Conservation (phyloP, 2,329 filamentous ascomycete genomes). For the Tolypocladium inflatum region DNA sequence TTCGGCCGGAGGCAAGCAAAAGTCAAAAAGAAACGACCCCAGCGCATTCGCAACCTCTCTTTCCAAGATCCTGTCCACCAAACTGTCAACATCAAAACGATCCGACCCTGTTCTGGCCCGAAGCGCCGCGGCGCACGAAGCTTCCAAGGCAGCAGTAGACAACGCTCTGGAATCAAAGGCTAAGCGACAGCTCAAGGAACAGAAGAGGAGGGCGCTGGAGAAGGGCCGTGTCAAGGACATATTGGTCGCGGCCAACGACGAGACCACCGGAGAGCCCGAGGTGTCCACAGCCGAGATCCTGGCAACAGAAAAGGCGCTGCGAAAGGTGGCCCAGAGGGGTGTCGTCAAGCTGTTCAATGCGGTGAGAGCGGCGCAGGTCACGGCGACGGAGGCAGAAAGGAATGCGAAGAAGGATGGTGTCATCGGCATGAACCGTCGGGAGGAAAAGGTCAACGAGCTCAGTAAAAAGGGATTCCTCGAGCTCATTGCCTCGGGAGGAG, state of each 20-base stretch:
- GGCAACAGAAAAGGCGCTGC: conserved; percentile 69
- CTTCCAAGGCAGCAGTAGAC: conserved; percentile 64
- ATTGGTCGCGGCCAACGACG: conserved; percentile 51
- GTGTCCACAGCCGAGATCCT: conserved; percentile 44
- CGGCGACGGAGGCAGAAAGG: conserved; percentile 68
- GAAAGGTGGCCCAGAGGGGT: conserved; percentile 84
- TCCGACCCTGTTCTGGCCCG: conserved; percentile 87
- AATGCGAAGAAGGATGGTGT: conserved; percentile 62
- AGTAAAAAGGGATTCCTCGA: conserved; percentile 95
- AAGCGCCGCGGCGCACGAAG: conserved; percentile 63
- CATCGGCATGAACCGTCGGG: conserved; percentile 67
- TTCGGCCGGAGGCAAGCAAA: conserved; percentile 31
- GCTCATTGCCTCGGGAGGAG: conserved; percentile 62
- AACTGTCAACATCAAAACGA: conserved; percentile 72
- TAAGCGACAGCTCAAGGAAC: conserved; percentile 65
- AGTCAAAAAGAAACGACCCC: conserved; percentile 86
- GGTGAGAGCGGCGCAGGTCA: conserved; percentile 83
- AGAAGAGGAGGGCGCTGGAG: conserved; percentile 70
- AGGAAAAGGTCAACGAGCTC: conserved; percentile 90
- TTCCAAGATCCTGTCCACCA: conserved; percentile 83
- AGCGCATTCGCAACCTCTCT: conserved; percentile 86
- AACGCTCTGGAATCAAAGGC: conserved; percentile 75
- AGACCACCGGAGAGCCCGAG: conserved; percentile 30
- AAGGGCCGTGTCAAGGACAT: conserved; percentile 87
- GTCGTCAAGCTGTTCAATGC: conserved; percentile 97